These are phyloP conservation scores for Thalassia testudinum DNA, from an alignment of 116 monocot species.

Conservation along the genomic window DNA sequence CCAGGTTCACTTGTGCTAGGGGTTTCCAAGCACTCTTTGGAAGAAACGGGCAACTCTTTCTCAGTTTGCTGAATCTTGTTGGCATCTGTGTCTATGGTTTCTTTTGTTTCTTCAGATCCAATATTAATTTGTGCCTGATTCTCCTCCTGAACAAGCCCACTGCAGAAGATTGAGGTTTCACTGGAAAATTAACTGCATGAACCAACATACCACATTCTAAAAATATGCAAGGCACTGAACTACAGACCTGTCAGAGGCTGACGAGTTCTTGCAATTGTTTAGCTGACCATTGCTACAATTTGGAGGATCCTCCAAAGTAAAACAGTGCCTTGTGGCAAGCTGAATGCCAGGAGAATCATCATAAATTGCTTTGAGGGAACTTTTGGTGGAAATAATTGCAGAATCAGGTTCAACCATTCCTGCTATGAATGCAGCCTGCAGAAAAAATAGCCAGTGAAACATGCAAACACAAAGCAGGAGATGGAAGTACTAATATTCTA, in stretches of 20 bases:
- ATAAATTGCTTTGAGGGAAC: conserved; percentile 72
- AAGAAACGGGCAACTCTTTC: no score
- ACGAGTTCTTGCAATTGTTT: not conserved
- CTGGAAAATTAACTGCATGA: no score
- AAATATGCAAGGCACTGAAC: no score
- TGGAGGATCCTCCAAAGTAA: conserved; percentile 77
- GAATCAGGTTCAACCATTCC: conserved; percentile 45
- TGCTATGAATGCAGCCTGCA: conserved; percentile 81
- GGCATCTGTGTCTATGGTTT: no score
- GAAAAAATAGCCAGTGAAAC: conserved; percentile 2
- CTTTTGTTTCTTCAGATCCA: no score
- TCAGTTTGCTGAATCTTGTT: no score
- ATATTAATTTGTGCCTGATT: no score
- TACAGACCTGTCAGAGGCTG: conserved; percentile 34
- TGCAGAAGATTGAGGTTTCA: no score
- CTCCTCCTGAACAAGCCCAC: no score
- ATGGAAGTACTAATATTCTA: not conserved
- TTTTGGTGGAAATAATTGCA: conserved; percentile 32
- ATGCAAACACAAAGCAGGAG: not conserved
- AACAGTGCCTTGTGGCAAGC: conserved; percentile 89
- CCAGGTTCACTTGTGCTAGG: no score
- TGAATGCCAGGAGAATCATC: conserved; percentile 71
- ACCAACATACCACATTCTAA: no score
- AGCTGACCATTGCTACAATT: conserved; percentile 13
- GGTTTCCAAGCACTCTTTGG: no score